A percentile compares a stretch with the other conserved stretches of the same genome.
Conservation (phyloP, 179 eudicot genomes). For the Beta corolliflora region DNA sequence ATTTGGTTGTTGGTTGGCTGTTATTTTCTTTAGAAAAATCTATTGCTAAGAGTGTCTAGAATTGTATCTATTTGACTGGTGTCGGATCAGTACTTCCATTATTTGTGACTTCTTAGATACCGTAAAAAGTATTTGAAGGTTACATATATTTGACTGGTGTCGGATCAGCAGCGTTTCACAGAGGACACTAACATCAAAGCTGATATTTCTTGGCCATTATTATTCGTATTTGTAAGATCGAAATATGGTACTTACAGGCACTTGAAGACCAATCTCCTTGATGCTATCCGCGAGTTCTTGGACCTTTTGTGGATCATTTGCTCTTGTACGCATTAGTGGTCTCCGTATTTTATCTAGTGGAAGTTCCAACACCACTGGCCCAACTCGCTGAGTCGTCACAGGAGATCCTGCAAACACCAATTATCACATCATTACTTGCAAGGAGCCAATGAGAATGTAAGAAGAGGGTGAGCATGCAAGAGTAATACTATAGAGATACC, state of each 20-base stretch:
- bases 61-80: no score
- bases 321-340: slow-evolving; percentile 86
- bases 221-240: neutral
- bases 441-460: neutral
- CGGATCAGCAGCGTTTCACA: neutral
- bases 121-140: no score
- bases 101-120: neutral
- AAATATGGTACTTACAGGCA: slow-evolving; percentile 57
- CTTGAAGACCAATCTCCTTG: slow-evolving; percentile 86
- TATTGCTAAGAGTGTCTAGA: no score
- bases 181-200: neutral
- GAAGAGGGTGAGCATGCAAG: slow-evolving; percentile 9
- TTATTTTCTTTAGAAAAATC: no score
- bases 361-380: slow-evolving; percentile 77
- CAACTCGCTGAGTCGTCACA: slow-evolving; percentile 55
- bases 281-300: slow-evolving; percentile 94
- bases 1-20: no score
- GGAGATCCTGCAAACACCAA: slow-evolving; percentile 52
- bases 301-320: slow-evolving; percentile 81
- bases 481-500: slow-evolving; percentile 33
- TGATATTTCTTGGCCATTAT: neutral
- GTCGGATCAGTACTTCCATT: neutral
- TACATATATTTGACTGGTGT: no score
- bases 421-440: neutral
- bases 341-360: slow-evolving; percentile 82